These are phyloP conservation scores for Dictyostelium capitatum DNA, from an alignment of 78 protist genomes.

Conservation along the genomic window DNA sequence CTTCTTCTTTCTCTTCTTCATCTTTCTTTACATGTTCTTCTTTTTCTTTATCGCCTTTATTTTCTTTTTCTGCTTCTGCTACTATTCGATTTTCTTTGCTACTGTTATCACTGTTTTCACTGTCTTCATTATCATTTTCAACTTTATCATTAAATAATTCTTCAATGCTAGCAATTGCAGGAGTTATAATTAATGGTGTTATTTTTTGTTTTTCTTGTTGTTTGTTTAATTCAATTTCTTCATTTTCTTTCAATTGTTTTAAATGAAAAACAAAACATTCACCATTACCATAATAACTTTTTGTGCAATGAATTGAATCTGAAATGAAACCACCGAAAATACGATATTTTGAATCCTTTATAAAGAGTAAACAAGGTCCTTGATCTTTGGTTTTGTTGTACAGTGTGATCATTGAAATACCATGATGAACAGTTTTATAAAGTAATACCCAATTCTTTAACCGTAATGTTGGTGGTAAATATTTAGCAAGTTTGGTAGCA, in stretches of 20 bases:
- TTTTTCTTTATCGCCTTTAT: too few species aligned
- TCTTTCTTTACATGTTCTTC: too few species aligned
- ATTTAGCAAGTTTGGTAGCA: neutral
- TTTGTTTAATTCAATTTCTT: too few species aligned
- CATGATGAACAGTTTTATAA: conserved; percentile 50
- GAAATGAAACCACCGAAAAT: conserved; percentile 71
- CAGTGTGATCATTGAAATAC: conserved; percentile 59
- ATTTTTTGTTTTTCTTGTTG: too few species aligned
- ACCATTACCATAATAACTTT: conserved; percentile 55
- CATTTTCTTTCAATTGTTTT: neutral
- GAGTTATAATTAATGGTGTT: too few species aligned
- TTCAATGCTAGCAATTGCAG: too few species aligned
- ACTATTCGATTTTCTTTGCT: too few species aligned
- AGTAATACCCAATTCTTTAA: conserved; percentile 34
- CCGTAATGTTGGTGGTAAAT: conserved; percentile 22
- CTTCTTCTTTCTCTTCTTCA: neutral
- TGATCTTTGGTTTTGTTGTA: conserved; percentile 20
- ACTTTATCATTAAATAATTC: too few species aligned
- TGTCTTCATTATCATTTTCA: too few species aligned
- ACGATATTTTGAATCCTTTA: conserved; percentile 24
- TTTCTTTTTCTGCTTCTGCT: too few species aligned
- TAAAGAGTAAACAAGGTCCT: conserved; percentile 40
- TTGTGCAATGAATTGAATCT: conserved; percentile 16
- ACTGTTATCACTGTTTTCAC: too few species aligned
- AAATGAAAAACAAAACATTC: conserved; percentile 56